Base-by-base conservation (phyloP, 169 alveolate species). In the Plasmodium blacklocki region DNA sequence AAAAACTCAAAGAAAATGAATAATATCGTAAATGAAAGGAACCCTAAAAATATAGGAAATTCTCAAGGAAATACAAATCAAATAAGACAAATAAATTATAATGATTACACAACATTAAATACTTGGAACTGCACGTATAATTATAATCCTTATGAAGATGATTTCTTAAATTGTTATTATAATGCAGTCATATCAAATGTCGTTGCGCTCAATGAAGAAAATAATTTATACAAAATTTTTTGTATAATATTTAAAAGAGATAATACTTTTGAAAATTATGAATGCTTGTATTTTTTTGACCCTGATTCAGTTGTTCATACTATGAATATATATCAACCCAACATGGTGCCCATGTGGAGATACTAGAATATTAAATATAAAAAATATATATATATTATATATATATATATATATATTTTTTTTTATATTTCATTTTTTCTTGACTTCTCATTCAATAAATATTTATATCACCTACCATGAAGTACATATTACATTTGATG, bases 61-160 rank as follows among this genome's bases (percentile, higher is more conserved):
- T 23, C 19, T 8, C 2, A 62, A 62, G 23, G 29, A 18, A 2
- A 15, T 21, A 62, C 18, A 21, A 62, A 62, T 62, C 26, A 62
- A 12, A 18, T 0, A 21, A 62, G 50, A 7, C 0, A 2, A 62
- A 62, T 8, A 26, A 62, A 18, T 23, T 62, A 18, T 62, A 62
- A 23, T 15, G n/a, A 39, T 71, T 58, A 15, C 21, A 21, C 58
- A 43, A 73, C 11, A 43, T 43, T 26, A 54, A 32, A 26, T n/a
- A 29, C 47, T n/a, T 50, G 32, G 32, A 29, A 73, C 12, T 29
- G 43, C 4, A 1, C 45, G 52, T 8, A 52, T 52, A 18, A 21
- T 54, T 56, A 32, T 45, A 26, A 23, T 62, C 52, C 15, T 73
- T 54, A 32, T 52, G 23, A 45, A 73, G 49, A 73, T 15, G 9